Base-by-base conservation (phyloP, 768 basidiomycete species). In the Leucocoprinus leucothites region DNA sequence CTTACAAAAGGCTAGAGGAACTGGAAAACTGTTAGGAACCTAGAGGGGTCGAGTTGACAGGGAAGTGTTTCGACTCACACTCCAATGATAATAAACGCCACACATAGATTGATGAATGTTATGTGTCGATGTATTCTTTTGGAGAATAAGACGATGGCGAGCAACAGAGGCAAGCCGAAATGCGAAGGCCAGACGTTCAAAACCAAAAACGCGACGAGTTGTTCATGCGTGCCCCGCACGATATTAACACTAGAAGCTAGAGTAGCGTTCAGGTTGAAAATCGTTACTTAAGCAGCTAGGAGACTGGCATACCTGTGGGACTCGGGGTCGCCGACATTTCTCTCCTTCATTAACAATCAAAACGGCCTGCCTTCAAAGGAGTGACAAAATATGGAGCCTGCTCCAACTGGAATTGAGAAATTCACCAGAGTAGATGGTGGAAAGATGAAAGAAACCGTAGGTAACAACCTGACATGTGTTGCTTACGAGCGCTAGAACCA, bases 121-220 rank as follows among this genome's bases (percentile, higher is more conserved):
- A 74, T 65, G 65, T 80, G 73, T 13, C 78, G 72, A 48, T 74
- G 65, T 13, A 81, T 69, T 48, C 63, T 66, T 63, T 71, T 76
- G 35, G 74, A 75, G 52, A 71, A 66, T 3, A 71, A 38, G 4
- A 76, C 73, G 31, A 74, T 64, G 3, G 65, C 65, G 6, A 81
- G 62, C 6, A 81, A 63, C 18, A 80, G 19, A 18, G 78, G 79
- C 21, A 82, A 71, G 4, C 77, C 77, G 51, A 79, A 64, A 59
- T 80, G 78, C 11, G 78, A 77, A 1, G 80, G 72, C 75, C 75
- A 79, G 60, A 77, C 71, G 56, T 80, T 79, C 55, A 82, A 61
- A 19, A 77, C 66, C 59, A 80, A 67, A 57, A 74, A 79, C 11
- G 64, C 64, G 3, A 76, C 58, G 19, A 79, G 65, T 53, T 78